phyloP scores from a whole-genome alignment of 2,329 filamentous ascomycete genomes.

The Coleophoma cylindrospora region DNA sequence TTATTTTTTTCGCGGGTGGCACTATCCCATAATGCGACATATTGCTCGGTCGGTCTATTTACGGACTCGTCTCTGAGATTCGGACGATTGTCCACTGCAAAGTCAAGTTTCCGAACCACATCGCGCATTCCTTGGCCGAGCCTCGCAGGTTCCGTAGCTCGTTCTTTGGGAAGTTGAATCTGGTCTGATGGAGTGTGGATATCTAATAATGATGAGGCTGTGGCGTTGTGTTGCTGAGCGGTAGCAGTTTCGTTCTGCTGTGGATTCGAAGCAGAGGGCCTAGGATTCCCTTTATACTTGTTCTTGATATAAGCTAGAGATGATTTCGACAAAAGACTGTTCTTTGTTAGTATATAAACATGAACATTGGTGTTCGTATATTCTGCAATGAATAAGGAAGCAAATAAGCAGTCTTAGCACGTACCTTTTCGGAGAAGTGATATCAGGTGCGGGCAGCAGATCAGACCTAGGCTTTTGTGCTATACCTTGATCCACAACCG shows the following conservation, averaged over 20 bases:
- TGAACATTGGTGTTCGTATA: too few relatives aligned
- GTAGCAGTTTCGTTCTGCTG: background rate
- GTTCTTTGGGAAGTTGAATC: background rate
- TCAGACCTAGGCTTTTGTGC: background rate
- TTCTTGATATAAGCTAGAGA: too few relatives aligned
- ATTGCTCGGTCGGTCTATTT: constrained; percentile 5
- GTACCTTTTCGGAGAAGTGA: constrained; percentile 10
- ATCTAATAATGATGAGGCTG: background rate
- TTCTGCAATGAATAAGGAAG: background rate
- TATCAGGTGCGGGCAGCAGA: constrained; percentile 12
- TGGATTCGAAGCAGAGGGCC: background rate
- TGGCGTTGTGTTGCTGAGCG: background rate
- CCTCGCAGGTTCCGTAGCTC: background rate
- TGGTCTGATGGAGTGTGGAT: background rate
- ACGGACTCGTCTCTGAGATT: background rate
- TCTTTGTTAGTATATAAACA: too few relatives aligned
- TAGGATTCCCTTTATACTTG: too few relatives aligned
- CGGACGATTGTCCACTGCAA: constrained; percentile 2
- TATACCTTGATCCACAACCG: constrained; percentile 1
- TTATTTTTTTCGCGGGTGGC: constrained; percentile 20
- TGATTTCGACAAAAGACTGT: too few relatives aligned
- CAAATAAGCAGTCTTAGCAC: background rate
- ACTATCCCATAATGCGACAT: constrained; percentile 4
- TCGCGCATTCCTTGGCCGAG: background rate
- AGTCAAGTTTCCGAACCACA: background rate